Conservation (phyloP, 139 green algal genomes). For the Choricystis sp. region DNA sequence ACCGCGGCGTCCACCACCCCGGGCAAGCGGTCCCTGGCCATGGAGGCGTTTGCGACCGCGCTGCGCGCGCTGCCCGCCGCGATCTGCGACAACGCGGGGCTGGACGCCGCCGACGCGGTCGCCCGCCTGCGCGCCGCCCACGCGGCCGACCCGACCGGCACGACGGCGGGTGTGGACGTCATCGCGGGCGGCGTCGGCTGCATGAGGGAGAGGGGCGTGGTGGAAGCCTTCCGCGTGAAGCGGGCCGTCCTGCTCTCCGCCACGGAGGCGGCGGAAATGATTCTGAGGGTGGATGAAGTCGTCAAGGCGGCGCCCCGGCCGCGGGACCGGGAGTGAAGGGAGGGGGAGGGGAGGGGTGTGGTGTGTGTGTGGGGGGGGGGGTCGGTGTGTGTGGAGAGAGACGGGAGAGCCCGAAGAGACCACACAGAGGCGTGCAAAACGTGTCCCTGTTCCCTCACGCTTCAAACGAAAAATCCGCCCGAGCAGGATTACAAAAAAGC, state of each 20-base stretch:
- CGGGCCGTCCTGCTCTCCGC: slow-evolving; percentile 65
- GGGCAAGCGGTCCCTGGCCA: slow-evolving; percentile 84
- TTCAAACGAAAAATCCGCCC: no score
- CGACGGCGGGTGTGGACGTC: slow-evolving; percentile 59
- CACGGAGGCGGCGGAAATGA: slow-evolving; percentile 97
- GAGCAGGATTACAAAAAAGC: no score
- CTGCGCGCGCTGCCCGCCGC: slow-evolving; percentile 79
- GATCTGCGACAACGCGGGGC: slow-evolving; percentile 89
- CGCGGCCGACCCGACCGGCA: slow-evolving; percentile 16
- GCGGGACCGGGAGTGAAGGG: slow-evolving; percentile 18
- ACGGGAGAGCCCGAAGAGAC: no score
- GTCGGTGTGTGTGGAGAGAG: not conserved
- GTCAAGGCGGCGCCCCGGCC: slow-evolving; percentile 78
- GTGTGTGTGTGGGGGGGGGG: not conserved
- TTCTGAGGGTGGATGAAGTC: slow-evolving; percentile 95
- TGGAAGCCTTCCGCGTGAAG: slow-evolving; percentile 68
- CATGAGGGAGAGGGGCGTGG: slow-evolving; percentile 61
- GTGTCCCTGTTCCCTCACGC: no score
- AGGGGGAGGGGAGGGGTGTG: not conserved
- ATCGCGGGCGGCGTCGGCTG: slow-evolving; percentile 40
- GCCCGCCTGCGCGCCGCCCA: slow-evolving; percentile 65
- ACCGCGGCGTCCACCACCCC: slow-evolving; percentile 67
- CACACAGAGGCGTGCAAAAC: no score
- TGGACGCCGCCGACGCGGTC: slow-evolving; percentile 76
- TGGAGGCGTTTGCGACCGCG: slow-evolving; percentile 79